phyloP scores from a whole-genome alignment of 805 yeast species.

The Candida tibetensis region DNA sequence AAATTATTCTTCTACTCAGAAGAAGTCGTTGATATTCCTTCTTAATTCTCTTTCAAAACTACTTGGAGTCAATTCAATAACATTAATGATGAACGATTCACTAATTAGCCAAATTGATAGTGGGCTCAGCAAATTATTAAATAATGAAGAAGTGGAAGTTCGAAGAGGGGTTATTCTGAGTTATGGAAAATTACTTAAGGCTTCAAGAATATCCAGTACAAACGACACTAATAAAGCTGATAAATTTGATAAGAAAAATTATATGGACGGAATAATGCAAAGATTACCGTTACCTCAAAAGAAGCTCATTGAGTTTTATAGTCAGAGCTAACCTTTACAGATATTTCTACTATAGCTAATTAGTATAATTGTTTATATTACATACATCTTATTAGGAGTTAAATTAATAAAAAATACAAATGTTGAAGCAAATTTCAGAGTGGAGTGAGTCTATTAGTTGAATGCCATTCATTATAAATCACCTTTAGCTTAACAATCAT shows the following conservation, averaged over 20 bases:
- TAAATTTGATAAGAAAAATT: slow-evolving; percentile 9
- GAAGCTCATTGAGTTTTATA: slow-evolving; percentile 48
- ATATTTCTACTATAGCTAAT: not conserved
- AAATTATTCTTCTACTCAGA: slow-evolving; percentile 2
- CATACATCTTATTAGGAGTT: too few species aligned
- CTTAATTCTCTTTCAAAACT: slow-evolving; percentile 27
- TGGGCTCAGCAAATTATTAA: slow-evolving; percentile 23
- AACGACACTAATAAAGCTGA: slow-evolving; percentile 15
- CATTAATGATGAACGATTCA: slow-evolving; percentile 17
- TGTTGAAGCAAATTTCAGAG: not conserved
- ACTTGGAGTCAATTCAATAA: slow-evolving; percentile 17
- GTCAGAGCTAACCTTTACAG: too few species aligned
- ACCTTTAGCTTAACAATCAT: too few species aligned
- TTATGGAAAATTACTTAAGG: slow-evolving; percentile 35
- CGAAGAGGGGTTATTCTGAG: slow-evolving; percentile 37
- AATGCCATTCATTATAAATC: not conserved
- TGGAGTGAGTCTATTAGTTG: not conserved
- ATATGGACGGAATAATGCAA: slow-evolving; percentile 30
- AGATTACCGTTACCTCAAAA: slow-evolving; percentile 42
- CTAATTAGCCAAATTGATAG: slow-evolving; percentile 27
- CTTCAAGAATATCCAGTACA: slow-evolving; percentile 12
- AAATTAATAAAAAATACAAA: slow-evolving; percentile 3
- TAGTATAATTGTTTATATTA: too few species aligned
- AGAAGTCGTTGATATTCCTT: slow-evolving; percentile 15
- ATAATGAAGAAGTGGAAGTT: slow-evolving; percentile 32